These are phyloP conservation scores for Lonicera japonica DNA, from an alignment of 129 eudicot species.

Conservation along the genomic window DNA sequence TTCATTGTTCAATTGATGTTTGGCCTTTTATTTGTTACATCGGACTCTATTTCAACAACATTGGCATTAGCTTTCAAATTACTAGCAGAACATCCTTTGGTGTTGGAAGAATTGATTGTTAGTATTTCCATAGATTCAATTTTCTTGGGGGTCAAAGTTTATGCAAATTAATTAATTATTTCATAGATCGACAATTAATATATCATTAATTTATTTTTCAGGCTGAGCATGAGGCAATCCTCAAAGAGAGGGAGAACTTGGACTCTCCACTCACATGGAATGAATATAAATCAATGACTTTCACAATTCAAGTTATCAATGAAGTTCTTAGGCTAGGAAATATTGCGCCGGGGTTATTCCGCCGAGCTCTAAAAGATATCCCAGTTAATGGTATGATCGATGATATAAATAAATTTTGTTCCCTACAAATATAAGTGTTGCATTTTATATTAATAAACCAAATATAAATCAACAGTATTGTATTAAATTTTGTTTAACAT, in stretches of 20 bases:
- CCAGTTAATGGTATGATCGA: conserved; percentile 36
- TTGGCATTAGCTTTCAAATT: conserved; percentile 48
- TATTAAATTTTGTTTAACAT: not conserved
- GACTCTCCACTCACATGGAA: conserved; percentile 41
- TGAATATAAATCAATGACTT: conserved; percentile 62
- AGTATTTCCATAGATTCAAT: conserved; percentile 4
- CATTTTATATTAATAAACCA: too few species aligned
- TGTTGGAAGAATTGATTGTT: conserved; percentile 45
- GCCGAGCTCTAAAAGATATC: conserved; percentile 44
- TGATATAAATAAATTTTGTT: too few species aligned
- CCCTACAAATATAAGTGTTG: too few species aligned
- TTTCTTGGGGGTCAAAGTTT: too few species aligned
- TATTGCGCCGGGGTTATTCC: conserved; percentile 48
- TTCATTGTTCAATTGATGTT: conserved; percentile 48
- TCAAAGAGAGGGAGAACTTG: conserved; percentile 31
- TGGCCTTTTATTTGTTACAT: conserved; percentile 48
- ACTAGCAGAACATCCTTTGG: conserved; percentile 42
- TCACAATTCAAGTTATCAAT: conserved; percentile 54
- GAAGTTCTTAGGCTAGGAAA: conserved; percentile 59
- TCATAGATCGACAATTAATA: too few species aligned
- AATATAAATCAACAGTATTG: not conserved
- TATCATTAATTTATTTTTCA: not conserved
- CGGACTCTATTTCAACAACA: conserved; percentile 43
- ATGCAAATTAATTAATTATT: not conserved
- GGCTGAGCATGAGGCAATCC: conserved; percentile 55